phyloP scores from a whole-genome alignment of 306 rosid genomes.

The Prunus salicina region DNA sequence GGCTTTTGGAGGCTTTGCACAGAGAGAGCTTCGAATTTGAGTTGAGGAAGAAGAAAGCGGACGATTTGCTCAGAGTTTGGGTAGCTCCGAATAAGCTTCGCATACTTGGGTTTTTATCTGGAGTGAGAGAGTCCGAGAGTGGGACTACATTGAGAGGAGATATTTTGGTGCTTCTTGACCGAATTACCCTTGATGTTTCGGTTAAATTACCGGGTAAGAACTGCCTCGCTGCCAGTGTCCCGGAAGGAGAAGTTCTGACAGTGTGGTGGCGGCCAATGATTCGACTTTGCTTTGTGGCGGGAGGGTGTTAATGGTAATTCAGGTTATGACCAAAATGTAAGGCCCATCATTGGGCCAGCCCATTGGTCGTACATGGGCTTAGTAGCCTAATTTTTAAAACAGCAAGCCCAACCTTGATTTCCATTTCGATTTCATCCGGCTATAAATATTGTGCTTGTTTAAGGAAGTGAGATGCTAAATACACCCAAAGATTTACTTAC shows the following conservation, averaged over 20 bases:
- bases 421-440: no score
- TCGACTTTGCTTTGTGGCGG: neutral
- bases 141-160: no score
- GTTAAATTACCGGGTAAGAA: neutral
- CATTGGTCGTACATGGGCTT: neutral
- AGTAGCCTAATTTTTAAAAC: no score
- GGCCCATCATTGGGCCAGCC: neutral
- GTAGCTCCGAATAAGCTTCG: conserved; percentile 39
- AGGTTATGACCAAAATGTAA: neutral
- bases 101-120: conserved; percentile 31
- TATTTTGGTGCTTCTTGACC: neutral
- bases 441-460: no score
- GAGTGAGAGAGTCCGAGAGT: neutral
- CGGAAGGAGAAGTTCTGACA: neutral
- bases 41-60: conserved; percentile 1
- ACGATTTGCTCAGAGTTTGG: conserved; percentile 31
- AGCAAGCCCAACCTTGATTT: no score
- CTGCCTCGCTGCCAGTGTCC: neutral
- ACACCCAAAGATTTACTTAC: no score
- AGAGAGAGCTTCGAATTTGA: conserved; percentile 16
- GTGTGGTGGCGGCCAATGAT: neutral
- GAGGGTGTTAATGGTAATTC: conserved; percentile 5
- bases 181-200: neutral
- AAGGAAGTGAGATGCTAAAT: no score
- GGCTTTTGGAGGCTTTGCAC: conserved; percentile 22